Evolutionary conservation across 2,329 filamentous ascomycete species (phyloP).

Genomic region (Exophiala calicioides): DNA sequence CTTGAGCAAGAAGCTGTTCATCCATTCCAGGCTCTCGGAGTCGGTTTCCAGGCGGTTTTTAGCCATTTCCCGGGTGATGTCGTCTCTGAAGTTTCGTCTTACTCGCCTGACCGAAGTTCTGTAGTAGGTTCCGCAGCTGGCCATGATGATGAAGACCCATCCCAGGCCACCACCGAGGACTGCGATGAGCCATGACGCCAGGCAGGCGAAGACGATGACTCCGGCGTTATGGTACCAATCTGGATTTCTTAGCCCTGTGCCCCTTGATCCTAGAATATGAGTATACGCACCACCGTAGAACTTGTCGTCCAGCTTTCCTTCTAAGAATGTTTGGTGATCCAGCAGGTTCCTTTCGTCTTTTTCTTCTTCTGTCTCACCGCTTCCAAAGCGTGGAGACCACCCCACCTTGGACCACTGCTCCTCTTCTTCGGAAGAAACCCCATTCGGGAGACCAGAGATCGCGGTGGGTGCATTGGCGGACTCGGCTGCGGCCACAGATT

Average conservation of each 20-base stretch:
- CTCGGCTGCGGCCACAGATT: conserved; percentile 67
- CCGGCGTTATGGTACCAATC: conserved; percentile 98
- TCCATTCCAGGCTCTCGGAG: conserved; percentile 93
- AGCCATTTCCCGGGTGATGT: conserved; percentile 83
- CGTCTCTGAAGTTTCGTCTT: conserved; percentile 92
- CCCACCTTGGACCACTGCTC: conserved; percentile 68
- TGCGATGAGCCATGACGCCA: conserved; percentile 86
- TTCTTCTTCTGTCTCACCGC: conserved; percentile 47
- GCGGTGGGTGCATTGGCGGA: conserved; percentile 46
- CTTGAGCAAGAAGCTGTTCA: conserved; percentile 97
- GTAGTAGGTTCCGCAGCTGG: conserved; percentile 90
- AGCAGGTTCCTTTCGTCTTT: conserved; percentile 64
- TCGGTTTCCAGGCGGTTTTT: conserved; percentile 87
- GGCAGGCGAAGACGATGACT: conserved; percentile 89
- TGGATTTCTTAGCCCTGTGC: conserved; percentile 37
- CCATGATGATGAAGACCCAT: conserved; percentile 94
- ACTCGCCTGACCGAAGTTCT: conserved; percentile 91
- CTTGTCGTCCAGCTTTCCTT: conserved; percentile 80
- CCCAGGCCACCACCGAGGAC: conserved; percentile 85
- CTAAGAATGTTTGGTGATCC: conserved; percentile 86
- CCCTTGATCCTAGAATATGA: conserved; percentile 2
- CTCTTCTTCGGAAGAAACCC: conserved; percentile 47
- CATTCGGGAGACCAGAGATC: conserved; percentile 53
- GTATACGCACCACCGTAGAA: conserved; percentile 74
- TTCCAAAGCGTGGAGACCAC: conserved; percentile 84